Base-by-base conservation (phyloP, 495 filamentous ascomycete species). In the Neurospora sp. region DNA sequence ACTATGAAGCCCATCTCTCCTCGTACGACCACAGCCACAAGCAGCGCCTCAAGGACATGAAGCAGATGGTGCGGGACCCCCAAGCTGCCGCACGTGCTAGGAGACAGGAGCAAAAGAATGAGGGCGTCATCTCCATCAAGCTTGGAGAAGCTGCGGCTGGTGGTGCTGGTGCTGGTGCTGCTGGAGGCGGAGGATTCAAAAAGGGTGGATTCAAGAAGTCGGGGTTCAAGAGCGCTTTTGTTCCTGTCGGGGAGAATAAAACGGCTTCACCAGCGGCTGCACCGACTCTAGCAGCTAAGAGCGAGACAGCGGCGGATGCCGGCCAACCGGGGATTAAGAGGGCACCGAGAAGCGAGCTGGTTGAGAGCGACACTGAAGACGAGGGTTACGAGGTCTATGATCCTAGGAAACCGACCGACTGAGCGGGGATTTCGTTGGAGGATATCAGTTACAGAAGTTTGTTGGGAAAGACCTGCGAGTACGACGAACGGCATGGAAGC, bases 1-100 rank as follows among this genome's bases (percentile, higher is more conserved):
- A 92, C 75, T 91, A 89, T 77, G 90, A 92, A 77, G 87, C 88
- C 35, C 90, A 92, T 78, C 86, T 92, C 37, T 84, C 85, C 74
- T 90, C 88, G 73, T 92, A 92, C 80, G 90, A 92, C 77, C 90
- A 92, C 81, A 86, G 84, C 71, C 90, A 92, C 79, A 89, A 89
- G 74, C 85, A 91, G 82, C 88, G 79, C 38, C 84, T 90, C 71
- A 89, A 89, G 81, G 89, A 91, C 75, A 88, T 91, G 88, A 89
- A 89, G 79, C 85, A 88, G 75, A 87, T 91, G 82, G 86, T 87
- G 14, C 85, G 86, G 70, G 88, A 90, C 73, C 88, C 88, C 14
- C 81, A 81, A 70, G 87, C 88, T 14, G 82, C 84, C 4, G 83
- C 83, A 69, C 90, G 91, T 76, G 91, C 91, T 10, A 85, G 91